phyloP scores from a whole-genome alignment of 31 red algal species.

The Endocladia muricata region DNA sequence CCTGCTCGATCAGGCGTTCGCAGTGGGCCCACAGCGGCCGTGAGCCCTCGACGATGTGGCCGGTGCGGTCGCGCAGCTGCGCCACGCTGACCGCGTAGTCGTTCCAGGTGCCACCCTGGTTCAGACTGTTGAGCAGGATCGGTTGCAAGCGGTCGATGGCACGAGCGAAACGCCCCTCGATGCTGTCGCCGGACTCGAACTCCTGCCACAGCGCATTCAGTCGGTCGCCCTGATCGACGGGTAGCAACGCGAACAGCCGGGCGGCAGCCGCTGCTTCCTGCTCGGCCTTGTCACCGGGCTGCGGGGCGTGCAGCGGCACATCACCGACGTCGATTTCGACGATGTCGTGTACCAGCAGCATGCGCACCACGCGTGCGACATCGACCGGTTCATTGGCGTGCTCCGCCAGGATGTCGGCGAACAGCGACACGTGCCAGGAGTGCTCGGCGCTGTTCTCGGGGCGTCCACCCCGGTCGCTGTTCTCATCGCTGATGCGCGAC shows the following conservation, averaged over 20 bases:
- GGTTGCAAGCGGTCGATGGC: background rate
- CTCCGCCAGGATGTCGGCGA: background rate
- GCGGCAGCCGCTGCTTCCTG: background rate
- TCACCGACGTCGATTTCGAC: constrained; percentile 1
- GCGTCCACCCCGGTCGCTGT: background rate
- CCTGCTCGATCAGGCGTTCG: too few species aligned
- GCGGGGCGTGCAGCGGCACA: background rate
- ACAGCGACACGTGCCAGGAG: background rate
- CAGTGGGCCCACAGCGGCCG: too few species aligned
- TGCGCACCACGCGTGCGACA: background rate
- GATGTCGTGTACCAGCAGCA: constrained; percentile 1
- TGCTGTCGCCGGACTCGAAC: background rate
- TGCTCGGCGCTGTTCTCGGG: background rate
- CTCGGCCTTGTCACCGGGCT: background rate
- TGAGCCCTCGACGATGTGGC: too few species aligned
- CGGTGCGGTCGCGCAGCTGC: too few species aligned
- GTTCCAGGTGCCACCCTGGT: background rate
- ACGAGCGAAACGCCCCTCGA: background rate
- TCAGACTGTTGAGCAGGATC: background rate
- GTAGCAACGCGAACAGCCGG: background rate
- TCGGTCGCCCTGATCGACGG: background rate
- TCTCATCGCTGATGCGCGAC: too few species aligned
- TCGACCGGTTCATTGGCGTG: background rate
- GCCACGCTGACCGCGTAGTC: background rate
- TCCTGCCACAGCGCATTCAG: background rate